A percentile compares a stretch with the other conserved stretches of the same genome.
Evolutionary conservation across 352 stramenopile genomes (phyloP).

Genomic region (Phytopythium kandeliae): DNA sequence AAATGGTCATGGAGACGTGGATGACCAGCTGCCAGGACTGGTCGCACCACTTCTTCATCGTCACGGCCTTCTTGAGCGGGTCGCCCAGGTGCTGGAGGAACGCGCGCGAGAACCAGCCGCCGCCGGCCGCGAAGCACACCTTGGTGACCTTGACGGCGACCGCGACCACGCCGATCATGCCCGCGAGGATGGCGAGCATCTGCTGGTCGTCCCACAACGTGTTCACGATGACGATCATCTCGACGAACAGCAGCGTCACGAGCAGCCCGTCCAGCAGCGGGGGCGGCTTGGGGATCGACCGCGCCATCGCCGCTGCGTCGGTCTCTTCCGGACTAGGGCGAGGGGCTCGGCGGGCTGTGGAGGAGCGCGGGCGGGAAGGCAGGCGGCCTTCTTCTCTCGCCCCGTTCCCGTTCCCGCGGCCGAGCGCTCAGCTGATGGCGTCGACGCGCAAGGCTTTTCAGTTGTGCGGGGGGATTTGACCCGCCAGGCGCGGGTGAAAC

Average conservation of each 20-base stretch:
- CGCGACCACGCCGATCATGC: slow-evolving; percentile 59
- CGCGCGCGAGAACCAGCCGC: slow-evolving; percentile 68
- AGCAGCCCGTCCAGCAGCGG: slow-evolving; percentile 60
- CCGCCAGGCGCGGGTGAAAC: no score
- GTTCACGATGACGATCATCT: slow-evolving; percentile 55
- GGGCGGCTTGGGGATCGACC: slow-evolving; percentile 62
- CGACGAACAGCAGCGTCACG: slow-evolving; percentile 44
- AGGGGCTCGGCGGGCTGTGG: background rate
- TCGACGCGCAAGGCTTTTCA: slow-evolving; percentile 1
- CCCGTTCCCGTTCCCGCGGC: background rate
- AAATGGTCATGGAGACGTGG: slow-evolving; percentile 80
- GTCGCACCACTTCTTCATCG: slow-evolving; percentile 88
- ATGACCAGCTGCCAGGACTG: slow-evolving; percentile 87
- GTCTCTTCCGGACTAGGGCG: background rate
- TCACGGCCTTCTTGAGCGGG: slow-evolving; percentile 71
- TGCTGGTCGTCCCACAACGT: slow-evolving; percentile 63
- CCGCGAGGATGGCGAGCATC: slow-evolving; percentile 66
- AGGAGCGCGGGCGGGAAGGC: background rate
- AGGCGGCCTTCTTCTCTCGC: background rate
- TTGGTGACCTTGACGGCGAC: slow-evolving; percentile 69
- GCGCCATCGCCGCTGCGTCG: slow-evolving; percentile 28
- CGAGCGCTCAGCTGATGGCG: background rate
- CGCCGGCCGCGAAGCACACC: slow-evolving; percentile 48
- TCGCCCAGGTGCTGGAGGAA: slow-evolving; percentile 78
- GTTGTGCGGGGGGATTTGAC: background rate